Conservation (phyloP, 129 eudicot genomes). For the Silybum marianum region DNA sequence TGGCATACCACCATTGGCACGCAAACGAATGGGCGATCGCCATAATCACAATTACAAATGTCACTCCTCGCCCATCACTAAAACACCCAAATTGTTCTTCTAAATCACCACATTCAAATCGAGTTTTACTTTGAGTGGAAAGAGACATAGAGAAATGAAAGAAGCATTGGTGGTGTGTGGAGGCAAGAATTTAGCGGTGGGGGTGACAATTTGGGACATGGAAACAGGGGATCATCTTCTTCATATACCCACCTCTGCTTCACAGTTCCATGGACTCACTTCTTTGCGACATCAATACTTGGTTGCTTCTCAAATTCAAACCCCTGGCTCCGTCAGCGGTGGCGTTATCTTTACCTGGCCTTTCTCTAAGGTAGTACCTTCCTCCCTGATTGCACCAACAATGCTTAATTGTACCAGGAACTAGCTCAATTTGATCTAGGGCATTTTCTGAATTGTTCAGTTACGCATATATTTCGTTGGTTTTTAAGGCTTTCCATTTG, state of each 20-base stretch:
- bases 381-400: not conserved
- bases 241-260: constrained; percentile 52
- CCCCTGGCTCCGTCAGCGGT: constrained; percentile 46
- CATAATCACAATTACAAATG: not conserved
- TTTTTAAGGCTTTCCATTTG: not conserved
- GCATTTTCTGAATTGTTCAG: not conserved
- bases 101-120: constrained; percentile 11
- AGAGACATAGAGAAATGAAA: constrained; percentile 18
- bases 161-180: constrained; percentile 57
- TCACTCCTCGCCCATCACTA: not conserved
- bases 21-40: constrained; percentile 4
- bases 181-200: constrained; percentile 44
- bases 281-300: constrained; percentile 41
- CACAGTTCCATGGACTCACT: constrained; percentile 38
- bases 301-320: constrained; percentile 51
- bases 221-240: constrained; percentile 44
- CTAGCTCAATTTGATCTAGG: not conserved
- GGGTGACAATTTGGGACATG: constrained; percentile 51
- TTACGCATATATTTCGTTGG: not conserved
- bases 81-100: not conserved
- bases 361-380: constrained; percentile 44
- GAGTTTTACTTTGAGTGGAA: not conserved
- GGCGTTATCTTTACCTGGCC: constrained; percentile 60
- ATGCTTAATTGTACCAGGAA: not conserved
- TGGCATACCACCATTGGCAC: constrained; percentile 4